A percentile compares a stretch with the other conserved stretches of the same genome.
phyloP scores from a whole-genome alignment of 176 grass and related monocot genomes.

The Rhynchospora breviuscula region DNA sequence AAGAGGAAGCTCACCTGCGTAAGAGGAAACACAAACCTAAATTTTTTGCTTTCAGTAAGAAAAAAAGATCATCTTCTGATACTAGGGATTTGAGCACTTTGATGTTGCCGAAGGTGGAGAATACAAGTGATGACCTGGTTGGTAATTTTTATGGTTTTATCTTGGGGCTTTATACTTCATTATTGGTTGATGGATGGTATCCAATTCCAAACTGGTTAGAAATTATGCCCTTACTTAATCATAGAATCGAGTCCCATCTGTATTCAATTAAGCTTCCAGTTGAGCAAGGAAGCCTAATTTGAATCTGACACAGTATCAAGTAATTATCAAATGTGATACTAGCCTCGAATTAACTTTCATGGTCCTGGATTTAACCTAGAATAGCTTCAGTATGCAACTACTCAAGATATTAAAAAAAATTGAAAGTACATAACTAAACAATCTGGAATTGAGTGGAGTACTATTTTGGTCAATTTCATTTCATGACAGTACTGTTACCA shows the following conservation, averaged over 20 bases:
- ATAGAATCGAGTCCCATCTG: not conserved
- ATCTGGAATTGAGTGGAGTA: not conserved
- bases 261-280: not conserved
- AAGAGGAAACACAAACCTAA: no score
- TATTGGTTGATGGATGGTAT: conserved; percentile 12
- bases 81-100: conserved; percentile 65
- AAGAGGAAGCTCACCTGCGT: no score
- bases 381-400: not conserved
- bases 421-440: not conserved
- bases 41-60: conserved; percentile 15
- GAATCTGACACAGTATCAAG: not conserved
- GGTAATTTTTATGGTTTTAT: conserved; percentile 24
- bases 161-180: not conserved
- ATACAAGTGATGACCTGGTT: conserved; percentile 77
- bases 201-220: not conserved
- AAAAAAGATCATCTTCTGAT: conserved; percentile 49
- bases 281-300: not conserved
- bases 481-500: not conserved
- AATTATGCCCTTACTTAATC: conserved; percentile 13
- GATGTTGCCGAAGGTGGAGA: conserved; percentile 94
- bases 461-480: not conserved
- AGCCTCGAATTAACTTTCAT: not conserved
- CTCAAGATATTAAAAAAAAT: not conserved
- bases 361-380: not conserved
- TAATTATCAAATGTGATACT: not conserved